Evolutionary conservation across 768 basidiomycete species (phyloP).

Genomic region (Scleroderma bovista): DNA sequence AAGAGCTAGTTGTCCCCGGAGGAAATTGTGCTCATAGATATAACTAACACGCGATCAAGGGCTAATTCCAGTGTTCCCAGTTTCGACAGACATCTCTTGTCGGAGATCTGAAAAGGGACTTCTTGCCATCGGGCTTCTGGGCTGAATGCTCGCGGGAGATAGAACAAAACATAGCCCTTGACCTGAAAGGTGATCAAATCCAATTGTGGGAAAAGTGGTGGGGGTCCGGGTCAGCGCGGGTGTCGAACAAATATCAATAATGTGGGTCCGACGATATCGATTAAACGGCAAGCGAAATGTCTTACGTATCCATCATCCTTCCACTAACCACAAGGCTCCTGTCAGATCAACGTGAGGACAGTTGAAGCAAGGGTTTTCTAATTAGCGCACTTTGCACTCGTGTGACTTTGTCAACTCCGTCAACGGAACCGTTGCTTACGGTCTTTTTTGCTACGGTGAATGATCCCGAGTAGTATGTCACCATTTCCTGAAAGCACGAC

Average conservation of each 20-base stretch:
- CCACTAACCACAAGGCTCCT: slow-evolving; percentile 30
- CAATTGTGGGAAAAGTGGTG: slow-evolving; percentile 29
- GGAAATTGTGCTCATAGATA: slow-evolving; percentile 36
- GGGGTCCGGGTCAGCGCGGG: slow-evolving; percentile 19
- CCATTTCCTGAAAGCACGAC: slow-evolving; percentile 19
- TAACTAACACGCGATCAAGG: slow-evolving; percentile 32
- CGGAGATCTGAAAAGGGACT: slow-evolving; percentile 31
- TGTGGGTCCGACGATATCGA: slow-evolving; percentile 36
- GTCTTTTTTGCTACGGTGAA: slow-evolving; percentile 12
- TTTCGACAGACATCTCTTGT: slow-evolving; percentile 31
- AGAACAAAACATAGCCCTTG: slow-evolving; percentile 28
- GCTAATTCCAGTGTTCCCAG: slow-evolving; percentile 33
- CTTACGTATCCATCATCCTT: slow-evolving; percentile 28
- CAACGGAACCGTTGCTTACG: neutral
- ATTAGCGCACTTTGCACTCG: slow-evolving; percentile 30
- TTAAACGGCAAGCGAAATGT: slow-evolving; percentile 32
- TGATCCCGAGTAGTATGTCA: slow-evolving; percentile 9
- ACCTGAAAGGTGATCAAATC: slow-evolving; percentile 26
- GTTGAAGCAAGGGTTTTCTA: slow-evolving; percentile 24
- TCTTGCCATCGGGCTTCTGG: slow-evolving; percentile 29
- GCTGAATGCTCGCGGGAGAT: slow-evolving; percentile 35
- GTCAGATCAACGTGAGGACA: slow-evolving; percentile 26
- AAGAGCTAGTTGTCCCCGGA: slow-evolving; percentile 22
- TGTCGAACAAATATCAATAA: slow-evolving; percentile 26
- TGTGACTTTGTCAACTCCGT: slow-evolving; percentile 25